phyloP scores from a whole-genome alignment of 306 rosid genomes.

The Rosa lucieae region DNA sequence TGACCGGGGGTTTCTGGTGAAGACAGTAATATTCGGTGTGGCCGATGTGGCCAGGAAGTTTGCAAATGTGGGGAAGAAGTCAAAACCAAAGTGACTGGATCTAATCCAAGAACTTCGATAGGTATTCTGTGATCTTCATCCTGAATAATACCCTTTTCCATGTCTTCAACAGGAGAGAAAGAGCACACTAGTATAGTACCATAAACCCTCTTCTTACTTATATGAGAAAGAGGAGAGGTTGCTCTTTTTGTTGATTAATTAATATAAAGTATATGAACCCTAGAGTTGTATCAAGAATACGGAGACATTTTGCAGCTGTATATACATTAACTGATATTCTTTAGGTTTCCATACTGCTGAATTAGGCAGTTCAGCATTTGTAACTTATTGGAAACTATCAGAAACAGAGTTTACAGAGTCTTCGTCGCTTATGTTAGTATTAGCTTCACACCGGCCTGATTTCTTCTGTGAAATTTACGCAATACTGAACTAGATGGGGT shows the following conservation, averaged over 20 bases:
- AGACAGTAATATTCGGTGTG: conserved; percentile 71
- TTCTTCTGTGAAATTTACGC: not conserved
- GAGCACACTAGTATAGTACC: not conserved
- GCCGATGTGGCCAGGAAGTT: conserved; percentile 80
- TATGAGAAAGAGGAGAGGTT: conserved; percentile 22
- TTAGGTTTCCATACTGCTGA: not conserved
- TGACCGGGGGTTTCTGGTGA: conserved; percentile 68
- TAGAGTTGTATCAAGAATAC: conserved; percentile 5
- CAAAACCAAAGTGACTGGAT: conserved; percentile 33
- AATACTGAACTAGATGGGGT: not conserved
- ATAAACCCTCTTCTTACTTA: conserved; percentile 3
- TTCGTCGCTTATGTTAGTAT: no score
- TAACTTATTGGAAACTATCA: not conserved
- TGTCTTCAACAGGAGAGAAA: conserved; percentile 12
- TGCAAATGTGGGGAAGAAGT: conserved; percentile 63
- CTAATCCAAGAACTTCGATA: not conserved
- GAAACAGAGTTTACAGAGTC: not conserved
- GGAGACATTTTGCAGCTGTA: conserved; percentile 30
- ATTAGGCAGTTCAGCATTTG: not conserved
- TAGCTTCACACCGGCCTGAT: not conserved
- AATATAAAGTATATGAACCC: conserved; percentile 1
- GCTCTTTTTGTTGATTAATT: conserved; percentile 33
- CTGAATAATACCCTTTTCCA: not conserved
- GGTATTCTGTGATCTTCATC: not conserved
- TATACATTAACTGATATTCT: not conserved